Base-by-base conservation (phyloP, 805 yeast species). In the Jamesozyma piceae region DNA sequence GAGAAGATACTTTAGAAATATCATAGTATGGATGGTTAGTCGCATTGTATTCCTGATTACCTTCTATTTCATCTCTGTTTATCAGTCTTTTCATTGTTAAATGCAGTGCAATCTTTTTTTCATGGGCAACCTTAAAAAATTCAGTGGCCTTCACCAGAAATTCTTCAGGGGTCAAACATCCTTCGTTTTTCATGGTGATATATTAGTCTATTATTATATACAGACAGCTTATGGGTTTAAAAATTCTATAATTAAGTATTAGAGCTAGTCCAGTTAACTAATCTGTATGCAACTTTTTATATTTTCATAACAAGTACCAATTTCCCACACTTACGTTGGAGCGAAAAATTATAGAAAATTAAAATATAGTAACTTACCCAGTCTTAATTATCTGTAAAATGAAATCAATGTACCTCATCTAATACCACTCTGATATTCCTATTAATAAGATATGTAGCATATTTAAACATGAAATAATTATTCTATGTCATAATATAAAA, bases 31-130 rank as follows among this genome's bases (percentile, higher is more conserved):
- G 59, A 15, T 66, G 51, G 45, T 68, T 67, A 19, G 71, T 49
- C 17, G 77, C 74, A 54, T 81, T 82, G 37, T 75, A 57, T 52
- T 68, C 69, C 49, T 71, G 58, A 54, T 75, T 73, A 5, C 60
- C 61, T 44, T 58, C 62, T 13, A 61, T 60, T 11, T 45, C 47
- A 44, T 61, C 60, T 10, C 35, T 46, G n/a, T 44, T 47, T n/a
- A 61, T 52, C 28, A 59, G 42, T 41, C 65, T 52, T 34, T 61
- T 61, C 17, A 53, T 45, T 1, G 57, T 52, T 17, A 61, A 38
- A 41, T 52, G 58, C 3, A 60, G 62, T 6, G 61, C 43, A 24
- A 50, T 49, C 20, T 54, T 46, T 36, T 53, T 49, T 26, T 49
- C 54, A 41, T 58, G 56, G 8, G 64, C 61, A 29, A 43, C 39